These are phyloP conservation scores for Dioscorea dumetorum DNA, from an alignment of 106 monocot genomes.

Conservation along the genomic window DNA sequence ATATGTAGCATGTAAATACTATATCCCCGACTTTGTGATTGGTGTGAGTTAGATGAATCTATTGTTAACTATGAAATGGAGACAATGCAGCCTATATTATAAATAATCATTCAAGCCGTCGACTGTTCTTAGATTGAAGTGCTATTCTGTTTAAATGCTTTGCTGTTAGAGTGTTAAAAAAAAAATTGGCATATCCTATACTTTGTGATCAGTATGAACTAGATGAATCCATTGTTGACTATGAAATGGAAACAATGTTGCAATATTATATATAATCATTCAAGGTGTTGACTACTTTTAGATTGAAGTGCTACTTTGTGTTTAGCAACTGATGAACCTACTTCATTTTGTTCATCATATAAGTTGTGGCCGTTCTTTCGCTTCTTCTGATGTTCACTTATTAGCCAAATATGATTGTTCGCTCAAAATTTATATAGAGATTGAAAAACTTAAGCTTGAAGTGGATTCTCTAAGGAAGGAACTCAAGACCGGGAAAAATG, in stretches of 20 bases:
- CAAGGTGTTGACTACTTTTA: background rate
- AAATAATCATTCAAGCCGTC: background rate
- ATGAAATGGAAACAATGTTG: background rate
- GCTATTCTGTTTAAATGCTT: no score
- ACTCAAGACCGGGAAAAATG: slow-evolving; percentile 1
- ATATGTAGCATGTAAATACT: background rate
- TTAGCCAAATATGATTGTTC: background rate
- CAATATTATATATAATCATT: background rate
- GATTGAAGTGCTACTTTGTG: no score
- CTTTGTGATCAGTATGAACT: background rate
- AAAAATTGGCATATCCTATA: no score
- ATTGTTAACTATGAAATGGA: background rate
- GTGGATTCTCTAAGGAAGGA: slow-evolving; percentile 9
- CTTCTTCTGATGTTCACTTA: background rate
- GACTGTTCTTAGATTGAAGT: background rate
- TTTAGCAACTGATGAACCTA: background rate
- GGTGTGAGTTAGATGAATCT: background rate
- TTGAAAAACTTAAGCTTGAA: slow-evolving; percentile 9
- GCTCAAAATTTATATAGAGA: background rate
- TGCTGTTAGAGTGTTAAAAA: no score
- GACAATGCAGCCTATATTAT: background rate
- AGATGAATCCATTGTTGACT: background rate
- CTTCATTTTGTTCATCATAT: background rate
- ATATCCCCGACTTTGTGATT: background rate
- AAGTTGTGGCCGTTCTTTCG: background rate